Conservation (phyloP, 2,329 filamentous ascomycete species). For the Cladosporium sphaerospermum region DNA sequence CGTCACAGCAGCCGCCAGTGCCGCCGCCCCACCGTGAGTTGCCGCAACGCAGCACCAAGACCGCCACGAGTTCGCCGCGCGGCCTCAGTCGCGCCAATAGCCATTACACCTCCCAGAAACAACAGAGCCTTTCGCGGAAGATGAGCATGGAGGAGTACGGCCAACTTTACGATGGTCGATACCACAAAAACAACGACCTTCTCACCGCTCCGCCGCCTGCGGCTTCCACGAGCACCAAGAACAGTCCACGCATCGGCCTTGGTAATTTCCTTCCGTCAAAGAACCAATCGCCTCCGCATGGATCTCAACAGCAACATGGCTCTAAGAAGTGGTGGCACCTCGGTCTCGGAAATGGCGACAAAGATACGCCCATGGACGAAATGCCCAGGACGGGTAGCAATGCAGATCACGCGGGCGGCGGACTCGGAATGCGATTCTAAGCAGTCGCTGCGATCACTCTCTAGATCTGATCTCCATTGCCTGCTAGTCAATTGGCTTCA, state of each 20-base stretch:
- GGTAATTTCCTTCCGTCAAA: slow-evolving; percentile 6
- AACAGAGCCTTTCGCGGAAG: not conserved
- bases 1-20: not conserved
- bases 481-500: not conserved
- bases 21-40: slow-evolving; percentile 6
- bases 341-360: slow-evolving; percentile 1
- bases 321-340: slow-evolving; percentile 11
- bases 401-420: not conserved
- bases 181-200: not conserved
- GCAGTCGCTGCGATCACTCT: not conserved
- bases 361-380: not conserved
- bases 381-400: not conserved
- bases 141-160: slow-evolving; percentile 11
- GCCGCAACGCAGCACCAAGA: slow-evolving; percentile 37
- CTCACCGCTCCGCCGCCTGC: slow-evolving; percentile 1
- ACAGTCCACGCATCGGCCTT: slow-evolving; percentile 3
- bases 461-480: not conserved
- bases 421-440: slow-evolving; percentile 2
- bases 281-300: not conserved
- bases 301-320: not conserved
- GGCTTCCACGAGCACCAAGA: not conserved
- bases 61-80: slow-evolving; percentile 39
- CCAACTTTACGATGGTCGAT: slow-evolving; percentile 1
- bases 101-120: slow-evolving; percentile 1
- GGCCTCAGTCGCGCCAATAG: slow-evolving; percentile 9